Evolutionary conservation across 805 yeast species (phyloP), one percentile per base, ranked within the genome.

Genomic region (Maudiozyma barnettii): DNA sequence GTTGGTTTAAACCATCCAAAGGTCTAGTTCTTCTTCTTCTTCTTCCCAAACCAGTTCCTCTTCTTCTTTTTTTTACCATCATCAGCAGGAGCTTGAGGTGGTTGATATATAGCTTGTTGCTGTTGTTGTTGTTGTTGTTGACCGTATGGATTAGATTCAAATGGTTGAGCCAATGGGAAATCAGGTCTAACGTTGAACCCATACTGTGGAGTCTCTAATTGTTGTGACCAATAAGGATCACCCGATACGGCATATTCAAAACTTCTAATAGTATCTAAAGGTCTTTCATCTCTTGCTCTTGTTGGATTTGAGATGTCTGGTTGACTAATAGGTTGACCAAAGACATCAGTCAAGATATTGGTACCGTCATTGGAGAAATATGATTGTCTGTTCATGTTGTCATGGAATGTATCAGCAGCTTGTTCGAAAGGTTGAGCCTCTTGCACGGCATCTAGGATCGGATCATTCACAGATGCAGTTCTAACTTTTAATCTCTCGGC

Each of bases 371-470:
- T 52, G 5, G 58, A 53, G 36, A 63, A 57, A 45, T 63, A 64
- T 48, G 75, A 64, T 70, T 66, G 66, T 57, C 64, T 64, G 59
- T 58, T 61, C 53, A 55, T 59, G 50, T 50, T 68, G 52, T 64
- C 68, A 31, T 60, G 60, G 49, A 59, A 56, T 8, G 63, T 54
- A 47, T 65, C 69, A 31, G 68, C 71, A 35, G 72, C 70, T 61
- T 77, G 78, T 67, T 93, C 96, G 63, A 87, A 93, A 8, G 99
- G 99, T 71, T 93, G 98, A 8, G 84, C 91, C 66, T 91, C 98
- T 61, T 84, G 89, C 41, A 93, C 95, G 3, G 99, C 99, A 35
- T 83, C 76, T 52, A 93, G 70, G 50, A 93, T 82, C n/a, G 96
- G 97, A 68, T 89, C 97, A 55, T 84, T 87, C 30, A 83, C 79